phyloP scores from a whole-genome alignment of 306 rosid genomes.

The Sicyos edulis region DNA sequence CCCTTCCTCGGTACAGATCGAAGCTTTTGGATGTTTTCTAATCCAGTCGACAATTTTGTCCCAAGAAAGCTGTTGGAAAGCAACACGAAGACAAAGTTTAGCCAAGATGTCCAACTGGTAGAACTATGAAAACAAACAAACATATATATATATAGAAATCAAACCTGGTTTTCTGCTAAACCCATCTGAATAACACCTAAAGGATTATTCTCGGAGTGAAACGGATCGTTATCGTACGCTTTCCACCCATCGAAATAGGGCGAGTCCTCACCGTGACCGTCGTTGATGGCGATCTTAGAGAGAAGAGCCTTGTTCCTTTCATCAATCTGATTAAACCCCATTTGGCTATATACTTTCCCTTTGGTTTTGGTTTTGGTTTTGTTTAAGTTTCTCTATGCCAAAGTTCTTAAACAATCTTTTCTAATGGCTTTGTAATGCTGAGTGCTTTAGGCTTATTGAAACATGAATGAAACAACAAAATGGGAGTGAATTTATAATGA shows the following conservation, averaged over 20 bases:
- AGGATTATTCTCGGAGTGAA: constrained; percentile 52
- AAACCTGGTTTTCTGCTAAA: constrained; percentile 88
- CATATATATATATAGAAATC: background rate
- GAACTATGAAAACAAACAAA: background rate
- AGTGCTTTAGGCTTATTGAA: background rate
- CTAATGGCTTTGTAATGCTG: background rate
- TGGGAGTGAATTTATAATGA: background rate
- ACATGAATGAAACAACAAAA: background rate
- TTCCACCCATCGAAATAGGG: constrained; percentile 89
- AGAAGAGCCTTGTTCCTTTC: constrained; percentile 32
- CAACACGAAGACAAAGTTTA: background rate
- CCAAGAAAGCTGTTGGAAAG: constrained; percentile 43
- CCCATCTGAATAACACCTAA: constrained; percentile 88
- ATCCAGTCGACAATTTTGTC: constrained; percentile 68
- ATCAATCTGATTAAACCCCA: constrained; percentile 22
- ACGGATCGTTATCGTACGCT: constrained; percentile 69
- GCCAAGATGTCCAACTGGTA: background rate
- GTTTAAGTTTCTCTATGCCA: background rate
- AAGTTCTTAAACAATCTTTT: background rate
- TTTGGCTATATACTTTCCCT: background rate
- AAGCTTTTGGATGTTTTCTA: constrained; percentile 59
- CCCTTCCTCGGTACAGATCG: constrained; percentile 74
- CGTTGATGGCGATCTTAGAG: constrained; percentile 68
- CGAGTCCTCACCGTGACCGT: constrained; percentile 68
- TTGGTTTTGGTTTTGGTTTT: too few relatives aligned